A percentile compares a stretch with the other conserved stretches of the same genome.
These are phyloP conservation scores for Plasmodium blacklocki DNA, from an alignment of 169 alveolate species.

Conservation along the genomic window DNA sequence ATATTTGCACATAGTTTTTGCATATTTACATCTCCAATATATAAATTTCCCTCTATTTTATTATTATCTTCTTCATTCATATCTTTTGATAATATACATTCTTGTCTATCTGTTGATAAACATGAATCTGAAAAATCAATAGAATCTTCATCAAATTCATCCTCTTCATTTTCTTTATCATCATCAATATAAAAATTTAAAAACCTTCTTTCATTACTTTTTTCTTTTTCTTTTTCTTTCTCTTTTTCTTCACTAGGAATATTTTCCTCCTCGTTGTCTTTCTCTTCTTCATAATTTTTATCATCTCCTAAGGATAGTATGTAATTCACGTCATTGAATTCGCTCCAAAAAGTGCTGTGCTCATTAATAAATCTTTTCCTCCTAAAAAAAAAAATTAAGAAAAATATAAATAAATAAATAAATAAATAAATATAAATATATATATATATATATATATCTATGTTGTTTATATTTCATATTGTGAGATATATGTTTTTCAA, in stretches of 20 bases:
- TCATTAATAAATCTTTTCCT: constrained; percentile 67
- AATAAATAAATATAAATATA: not conserved
- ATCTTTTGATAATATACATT: not conserved
- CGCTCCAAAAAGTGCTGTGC: constrained; percentile 75
- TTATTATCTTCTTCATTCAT: constrained; percentile 11
- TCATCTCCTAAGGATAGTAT: constrained; percentile 6
- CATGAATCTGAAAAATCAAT: constrained; percentile 1
- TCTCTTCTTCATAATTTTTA: not conserved
- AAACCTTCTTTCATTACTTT: constrained; percentile 2
- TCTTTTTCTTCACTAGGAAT: not conserved
- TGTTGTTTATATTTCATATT: not conserved
- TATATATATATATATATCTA: not conserved
- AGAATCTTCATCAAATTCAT: constrained; percentile 2
- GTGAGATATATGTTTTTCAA: not conserved
- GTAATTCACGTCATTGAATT: constrained; percentile 40
- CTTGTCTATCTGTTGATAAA: constrained; percentile 2
- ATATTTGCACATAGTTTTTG: constrained; percentile 8
- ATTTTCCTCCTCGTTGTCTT: not conserved
- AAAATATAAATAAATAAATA: not conserved
- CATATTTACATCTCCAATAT: constrained; percentile 71
- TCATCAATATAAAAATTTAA: constrained; percentile 8
- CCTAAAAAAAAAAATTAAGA: not conserved
- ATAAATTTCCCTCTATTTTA: constrained; percentile 27
- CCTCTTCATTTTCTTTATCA: constrained; percentile 3
- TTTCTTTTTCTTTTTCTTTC: constrained; percentile 8